phyloP scores from a whole-genome alignment of 352 stramenopile species.

The Halophytophthora polymorphica region DNA sequence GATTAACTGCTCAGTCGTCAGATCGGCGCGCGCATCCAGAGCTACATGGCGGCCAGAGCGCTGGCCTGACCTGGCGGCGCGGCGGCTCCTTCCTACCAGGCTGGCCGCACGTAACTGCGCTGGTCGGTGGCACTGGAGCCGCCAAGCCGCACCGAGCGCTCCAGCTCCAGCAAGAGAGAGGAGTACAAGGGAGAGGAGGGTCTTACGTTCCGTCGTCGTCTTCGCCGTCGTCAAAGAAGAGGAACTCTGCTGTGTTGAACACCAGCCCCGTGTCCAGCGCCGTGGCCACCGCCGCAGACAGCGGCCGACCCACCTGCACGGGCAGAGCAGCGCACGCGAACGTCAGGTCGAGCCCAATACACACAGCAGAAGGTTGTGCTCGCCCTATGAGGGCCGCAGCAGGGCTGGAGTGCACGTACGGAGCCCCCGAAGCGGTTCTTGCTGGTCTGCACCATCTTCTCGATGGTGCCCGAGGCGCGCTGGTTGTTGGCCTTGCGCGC shows the following conservation, averaged over 20 bases:
- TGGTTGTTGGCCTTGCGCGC: slow-evolving; percentile 49
- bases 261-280: slow-evolving; percentile 49
- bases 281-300: slow-evolving; percentile 41
- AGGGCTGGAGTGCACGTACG: slow-evolving; percentile 32
- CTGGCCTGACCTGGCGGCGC: too few species aligned
- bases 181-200: slow-evolving; percentile 1
- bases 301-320: slow-evolving; percentile 43
- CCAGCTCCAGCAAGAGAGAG: slow-evolving; percentile 3
- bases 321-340: too few species aligned
- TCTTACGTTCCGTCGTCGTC: slow-evolving; percentile 82
- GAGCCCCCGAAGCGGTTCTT: slow-evolving; percentile 65
- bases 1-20: slow-evolving; percentile 87
- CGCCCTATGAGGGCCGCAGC: too few species aligned
- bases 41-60: too few species aligned
- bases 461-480: slow-evolving; percentile 41
- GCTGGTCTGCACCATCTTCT: slow-evolving; percentile 58
- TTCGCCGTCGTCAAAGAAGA: slow-evolving; percentile 75
- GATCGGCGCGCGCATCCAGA: slow-evolving; percentile 19
- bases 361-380: slow-evolving; percentile 1
- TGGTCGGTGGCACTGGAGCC: neutral
- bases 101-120: neutral
- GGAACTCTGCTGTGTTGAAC: slow-evolving; percentile 63
- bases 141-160: neutral
- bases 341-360: too few species aligned
- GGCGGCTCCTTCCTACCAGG: too few species aligned